phyloP scores from a whole-genome alignment of 2,329 filamentous ascomycete species.

The Aureobasidium sp. region DNA sequence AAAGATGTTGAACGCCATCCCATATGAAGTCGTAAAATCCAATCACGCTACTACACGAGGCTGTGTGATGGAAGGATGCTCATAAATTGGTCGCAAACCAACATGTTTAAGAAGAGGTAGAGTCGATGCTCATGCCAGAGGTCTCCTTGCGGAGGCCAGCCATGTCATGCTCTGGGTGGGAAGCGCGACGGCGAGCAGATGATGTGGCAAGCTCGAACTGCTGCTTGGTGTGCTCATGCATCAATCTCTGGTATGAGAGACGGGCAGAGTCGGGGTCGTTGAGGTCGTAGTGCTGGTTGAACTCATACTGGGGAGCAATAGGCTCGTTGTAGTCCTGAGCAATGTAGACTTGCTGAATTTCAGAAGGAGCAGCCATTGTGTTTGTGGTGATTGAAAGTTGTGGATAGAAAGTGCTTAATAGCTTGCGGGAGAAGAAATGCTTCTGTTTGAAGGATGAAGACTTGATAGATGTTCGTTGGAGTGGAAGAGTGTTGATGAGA shows the following conservation, averaged over 20 bases:
- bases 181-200: slow-evolving; percentile 34
- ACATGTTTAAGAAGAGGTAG: slow-evolving; percentile 15
- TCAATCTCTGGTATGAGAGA: slow-evolving; percentile 37
- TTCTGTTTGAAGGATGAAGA: background rate
- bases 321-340: slow-evolving; percentile 32
- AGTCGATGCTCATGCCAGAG: slow-evolving; percentile 21
- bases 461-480: background rate
- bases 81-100: background rate
- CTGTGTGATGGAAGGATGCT: background rate
- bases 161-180: slow-evolving; percentile 16
- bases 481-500: background rate
- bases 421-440: background rate
- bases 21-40: background rate
- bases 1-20: background rate
- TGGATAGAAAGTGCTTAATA: background rate
- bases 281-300: slow-evolving; percentile 35
- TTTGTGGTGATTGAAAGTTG: background rate
- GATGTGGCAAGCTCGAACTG: slow-evolving; percentile 38
- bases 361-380: slow-evolving; percentile 21
- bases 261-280: slow-evolving; percentile 32
- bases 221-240: slow-evolving; percentile 43
- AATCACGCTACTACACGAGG: background rate
- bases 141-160: slow-evolving; percentile 18
- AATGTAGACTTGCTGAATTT: slow-evolving; percentile 26
- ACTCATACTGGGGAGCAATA: slow-evolving; percentile 34